Base-by-base conservation (phyloP, 177 flowering plant genomes). In the Vitis hybrid region DNA sequence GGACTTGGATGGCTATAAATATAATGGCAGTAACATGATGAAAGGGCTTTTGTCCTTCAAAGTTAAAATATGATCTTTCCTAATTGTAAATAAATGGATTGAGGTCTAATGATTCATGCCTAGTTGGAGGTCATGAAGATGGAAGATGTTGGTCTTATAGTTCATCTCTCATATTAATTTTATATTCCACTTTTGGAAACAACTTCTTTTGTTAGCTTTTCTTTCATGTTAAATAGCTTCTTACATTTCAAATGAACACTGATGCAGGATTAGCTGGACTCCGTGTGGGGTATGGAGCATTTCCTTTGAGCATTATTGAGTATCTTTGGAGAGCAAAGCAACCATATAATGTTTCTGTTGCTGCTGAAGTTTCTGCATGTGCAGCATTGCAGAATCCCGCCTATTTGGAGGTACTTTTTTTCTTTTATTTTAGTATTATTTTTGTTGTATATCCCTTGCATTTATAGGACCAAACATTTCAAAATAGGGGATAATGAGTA, bases 311-410 rank as follows among this genome's bases (percentile, higher is more conserved):
- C 79, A 84, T 93, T 51, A 89, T 93, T 56, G 92, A 93, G 75
- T 96, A 85, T 74, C 86, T 93, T 12, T 90, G 98, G 98, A 83
- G 99, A 79, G 99, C 98, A 66, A 96, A 96, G 79, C 99, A 96
- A 80, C 99, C 99, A 8, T 96, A 96, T 79, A 96, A 93, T 79
- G 98, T 96, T 13, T 96, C 99, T 74, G 99, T 96, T 75, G 95
- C 99, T 79, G 99, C 97, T 73, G 99, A 96, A 84, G 80, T 93
- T 73, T 71, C 97, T 75, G 99, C 99, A 15, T 93, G 98, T 73
- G 95, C 95, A 68, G 99, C 99, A 65, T 75, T 96, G 83, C 81
- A 85, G 77, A 96, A 96, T 77, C 92, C 98, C 1, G 56, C 69
- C 39, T 96, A 93, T 79, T 79, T 96, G 56, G 97, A 96, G 92